These are phyloP conservation scores for Aureobasidium sp. DNA, from an alignment of 2,329 filamentous ascomycete species.

Conservation along the genomic window DNA sequence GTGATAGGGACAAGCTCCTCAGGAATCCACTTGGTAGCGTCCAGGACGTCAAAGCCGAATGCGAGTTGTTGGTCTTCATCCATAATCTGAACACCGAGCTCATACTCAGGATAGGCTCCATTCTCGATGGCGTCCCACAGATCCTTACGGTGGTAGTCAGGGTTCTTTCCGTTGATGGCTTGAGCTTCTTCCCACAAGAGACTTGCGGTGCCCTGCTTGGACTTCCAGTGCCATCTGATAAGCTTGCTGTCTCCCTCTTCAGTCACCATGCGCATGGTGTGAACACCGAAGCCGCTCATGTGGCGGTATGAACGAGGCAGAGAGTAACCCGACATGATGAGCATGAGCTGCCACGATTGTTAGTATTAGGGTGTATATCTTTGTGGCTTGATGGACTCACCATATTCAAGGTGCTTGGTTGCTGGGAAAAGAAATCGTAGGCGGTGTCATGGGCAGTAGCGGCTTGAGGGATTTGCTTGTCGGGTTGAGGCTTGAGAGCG, in stretches of 20 bases:
- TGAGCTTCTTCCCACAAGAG: conserved; percentile 34
- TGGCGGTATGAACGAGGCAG: conserved; percentile 40
- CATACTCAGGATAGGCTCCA: conserved; percentile 45
- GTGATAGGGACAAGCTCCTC: conserved; percentile 49
- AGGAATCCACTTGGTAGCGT: conserved; percentile 52
- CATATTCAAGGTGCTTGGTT: conserved; percentile 41
- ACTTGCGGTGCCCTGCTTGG: conserved; percentile 42
- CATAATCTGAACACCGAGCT: conserved; percentile 50
- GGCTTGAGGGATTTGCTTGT: conserved; percentile 24
- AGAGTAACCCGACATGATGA: conserved; percentile 44
- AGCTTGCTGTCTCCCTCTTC: conserved; percentile 46
- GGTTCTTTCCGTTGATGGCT: conserved; percentile 30
- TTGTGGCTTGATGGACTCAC: neutral
- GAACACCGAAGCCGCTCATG: conserved; percentile 43
- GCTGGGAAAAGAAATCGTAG: conserved; percentile 22
- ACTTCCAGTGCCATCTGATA: conserved; percentile 25
- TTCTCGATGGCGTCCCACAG: conserved; percentile 40
- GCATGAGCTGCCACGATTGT: conserved; percentile 35
- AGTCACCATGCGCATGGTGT: conserved; percentile 36
- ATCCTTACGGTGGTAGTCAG: conserved; percentile 34
- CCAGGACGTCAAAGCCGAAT: conserved; percentile 47
- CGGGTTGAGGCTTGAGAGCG: conserved; percentile 28
- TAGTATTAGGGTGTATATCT: neutral
- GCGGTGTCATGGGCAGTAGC: conserved; percentile 29
- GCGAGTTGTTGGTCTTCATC: conserved; percentile 44